phyloP scores from a whole-genome alignment of 1,139 yeast species.

The Lodderomyces metapsilosis region DNA sequence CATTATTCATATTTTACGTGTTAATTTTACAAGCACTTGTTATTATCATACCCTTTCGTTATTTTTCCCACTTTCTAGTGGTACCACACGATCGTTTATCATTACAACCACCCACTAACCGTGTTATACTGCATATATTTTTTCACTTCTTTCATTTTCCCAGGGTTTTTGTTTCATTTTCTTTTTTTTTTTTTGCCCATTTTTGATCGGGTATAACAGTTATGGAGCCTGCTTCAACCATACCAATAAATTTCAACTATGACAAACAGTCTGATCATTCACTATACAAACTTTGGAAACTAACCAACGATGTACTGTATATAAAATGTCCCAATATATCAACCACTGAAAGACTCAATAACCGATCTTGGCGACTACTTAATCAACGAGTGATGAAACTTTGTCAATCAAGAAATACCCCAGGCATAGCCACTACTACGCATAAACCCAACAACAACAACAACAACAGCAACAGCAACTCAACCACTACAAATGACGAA shows the following conservation, averaged over 20 bases:
- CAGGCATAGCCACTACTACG: no score
- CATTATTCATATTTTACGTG: no score
- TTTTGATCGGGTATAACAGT: neutral
- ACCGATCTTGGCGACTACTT: conserved; percentile 30
- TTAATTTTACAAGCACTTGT: no score
- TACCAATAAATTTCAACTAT: conserved; percentile 10
- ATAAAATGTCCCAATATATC: conserved; percentile 10
- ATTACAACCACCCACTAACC: no score
- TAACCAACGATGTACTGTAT: conserved; percentile 15
- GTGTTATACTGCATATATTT: no score
- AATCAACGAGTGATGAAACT: conserved; percentile 14
- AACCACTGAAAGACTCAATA: conserved; percentile 21
- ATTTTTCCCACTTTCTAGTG: no score
- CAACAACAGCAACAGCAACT: neutral
- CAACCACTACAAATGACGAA: neutral
- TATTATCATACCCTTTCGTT: no score
- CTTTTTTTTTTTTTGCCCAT: no score
- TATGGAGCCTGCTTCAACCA: conserved; percentile 3
- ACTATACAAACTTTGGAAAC: conserved; percentile 20
- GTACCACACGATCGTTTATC: no score
- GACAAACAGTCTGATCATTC: conserved; percentile 15
- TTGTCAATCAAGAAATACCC: no score
- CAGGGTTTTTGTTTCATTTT: no score
- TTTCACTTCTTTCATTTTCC: no score
- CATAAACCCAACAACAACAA: conserved; percentile 3